These are phyloP conservation scores for Hyaloscypha finlandica DNA, from an alignment of 495 filamentous ascomycete genomes.

Conservation along the genomic window DNA sequence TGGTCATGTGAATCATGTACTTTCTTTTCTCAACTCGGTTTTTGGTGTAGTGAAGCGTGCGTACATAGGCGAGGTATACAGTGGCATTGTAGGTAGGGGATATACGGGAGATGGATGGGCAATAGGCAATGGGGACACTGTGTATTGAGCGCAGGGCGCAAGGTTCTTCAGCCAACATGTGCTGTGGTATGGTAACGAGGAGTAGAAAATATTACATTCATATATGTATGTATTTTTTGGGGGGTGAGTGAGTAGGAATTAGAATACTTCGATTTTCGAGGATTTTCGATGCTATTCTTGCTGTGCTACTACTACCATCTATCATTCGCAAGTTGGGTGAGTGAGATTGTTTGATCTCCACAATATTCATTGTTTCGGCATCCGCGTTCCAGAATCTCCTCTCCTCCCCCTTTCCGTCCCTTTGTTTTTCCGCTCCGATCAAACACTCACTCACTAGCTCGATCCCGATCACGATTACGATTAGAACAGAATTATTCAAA, in stretches of 20 bases:
- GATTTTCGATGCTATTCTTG: too few relatives aligned
- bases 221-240: not conserved
- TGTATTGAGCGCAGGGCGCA: constrained; percentile 1
- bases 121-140: not conserved
- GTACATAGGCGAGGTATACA: not conserved
- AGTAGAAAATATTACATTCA: not conserved
- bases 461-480: too few relatives aligned
- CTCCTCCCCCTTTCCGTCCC: too few relatives aligned
- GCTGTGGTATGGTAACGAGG: not conserved
- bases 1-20: not conserved
- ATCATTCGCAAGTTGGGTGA: too few relatives aligned
- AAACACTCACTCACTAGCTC: too few relatives aligned
- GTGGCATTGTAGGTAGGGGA: not conserved
- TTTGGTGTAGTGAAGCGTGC: not conserved
- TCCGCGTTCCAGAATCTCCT: too few relatives aligned
- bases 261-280: not conserved
- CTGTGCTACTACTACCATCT: too few relatives aligned
- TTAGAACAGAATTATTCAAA: too few relatives aligned
- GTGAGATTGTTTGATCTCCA: too few relatives aligned
- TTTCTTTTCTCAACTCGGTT: not conserved
- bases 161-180: not conserved
- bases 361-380: too few relatives aligned
- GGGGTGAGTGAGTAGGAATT: not conserved
- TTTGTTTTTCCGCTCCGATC: too few relatives aligned
- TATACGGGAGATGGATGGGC: not conserved